These are phyloP conservation scores for Heimioporus sp. DNA, from an alignment of 768 basidiomycete species.

Conservation along the genomic window DNA sequence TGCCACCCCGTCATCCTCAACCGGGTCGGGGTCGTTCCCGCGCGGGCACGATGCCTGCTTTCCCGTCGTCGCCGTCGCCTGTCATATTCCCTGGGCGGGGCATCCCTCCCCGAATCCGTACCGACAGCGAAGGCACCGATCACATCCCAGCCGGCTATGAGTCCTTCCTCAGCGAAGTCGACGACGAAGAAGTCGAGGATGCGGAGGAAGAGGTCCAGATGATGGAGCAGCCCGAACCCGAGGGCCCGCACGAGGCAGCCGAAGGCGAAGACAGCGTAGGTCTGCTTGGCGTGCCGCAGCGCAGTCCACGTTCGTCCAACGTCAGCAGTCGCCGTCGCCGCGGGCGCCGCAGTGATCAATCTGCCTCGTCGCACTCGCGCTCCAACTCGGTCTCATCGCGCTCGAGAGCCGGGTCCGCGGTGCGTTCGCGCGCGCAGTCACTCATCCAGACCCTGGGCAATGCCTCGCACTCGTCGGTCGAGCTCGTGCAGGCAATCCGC, in stretches of 20 bases:
- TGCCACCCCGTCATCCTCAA: constrained; percentile 48
- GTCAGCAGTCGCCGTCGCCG: constrained; percentile 33
- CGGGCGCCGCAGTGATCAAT: constrained; percentile 36
- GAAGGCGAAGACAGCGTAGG: constrained; percentile 64
- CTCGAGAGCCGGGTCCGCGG: constrained; percentile 47
- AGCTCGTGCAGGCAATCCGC: constrained; percentile 49
- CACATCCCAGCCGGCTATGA: constrained; percentile 28
- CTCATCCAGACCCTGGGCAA: constrained; percentile 62
- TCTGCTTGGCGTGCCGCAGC: constrained; percentile 51
- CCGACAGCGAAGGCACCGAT: constrained; percentile 29
- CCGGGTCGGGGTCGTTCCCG: constrained; percentile 36
- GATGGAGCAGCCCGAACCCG: constrained; percentile 46
- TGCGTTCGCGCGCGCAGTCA: constrained; percentile 65
- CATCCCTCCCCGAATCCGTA: constrained; percentile 22
- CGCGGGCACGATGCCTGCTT: constrained; percentile 39
- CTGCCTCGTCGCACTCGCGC: constrained; percentile 27
- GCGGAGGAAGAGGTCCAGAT: constrained; percentile 33
- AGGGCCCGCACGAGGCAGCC: constrained; percentile 56
- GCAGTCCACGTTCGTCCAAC: constrained; percentile 43
- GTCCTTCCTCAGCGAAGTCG: constrained; percentile 31
- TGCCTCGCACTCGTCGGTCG: constrained; percentile 60
- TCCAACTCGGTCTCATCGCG: constrained; percentile 33
- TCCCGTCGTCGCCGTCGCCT: constrained; percentile 37
- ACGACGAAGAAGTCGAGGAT: constrained; percentile 34
- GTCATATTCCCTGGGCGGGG: constrained; percentile 26